Base-by-base conservation (phyloP, 2,329 filamentous ascomycete species). In the Anthostomella pinea region DNA sequence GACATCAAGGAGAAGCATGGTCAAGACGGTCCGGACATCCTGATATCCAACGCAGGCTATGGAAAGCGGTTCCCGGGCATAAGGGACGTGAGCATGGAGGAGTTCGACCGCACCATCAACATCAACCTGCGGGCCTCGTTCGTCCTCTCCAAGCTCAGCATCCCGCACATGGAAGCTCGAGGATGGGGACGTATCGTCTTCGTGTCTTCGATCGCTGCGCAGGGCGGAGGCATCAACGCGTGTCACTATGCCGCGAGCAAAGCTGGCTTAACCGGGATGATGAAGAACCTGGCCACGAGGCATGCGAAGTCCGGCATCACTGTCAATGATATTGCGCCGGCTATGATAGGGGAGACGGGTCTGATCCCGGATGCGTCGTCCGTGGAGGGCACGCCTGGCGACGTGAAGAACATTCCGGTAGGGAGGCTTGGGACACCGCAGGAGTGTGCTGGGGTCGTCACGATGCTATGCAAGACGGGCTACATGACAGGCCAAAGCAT, bases 271-370 rank as follows among this genome's bases (percentile, higher is more conserved):
- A 76, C 73, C 4, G 75, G 75, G 3, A 77, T 83, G 73, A 81
- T 82, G 74, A 77, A 72, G 53, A 83, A 82, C 45, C 64, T 84
- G 19, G 70, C 79, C 1, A 70, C 67, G 1, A 75, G 76, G 29
- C 68, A 83, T 15, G 79, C 77, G 2, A 67, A 71, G 37, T 70
- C 69, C 48, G 78, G 79, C 20, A 79, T 84, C 48, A 80, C 78
- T 10, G 77, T 83, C 38, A 83, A 84, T 41, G 79, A 83, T 45
- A 76, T 84, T n/a, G 77, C 78, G 3, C 80, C 80, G 1, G 80
- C 79, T 3, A 83, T 84, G 77, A 83, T 84, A 45, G 79, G 77
- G 4, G 72, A 75, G 15, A 80, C 75, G 3, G 75, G 75, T 1
- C 77, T 83, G 77, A 77, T 83, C 26, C 75, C 76, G 2, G 68